Base-by-base conservation (phyloP, 2,329 filamentous ascomycete species). In the Graphilbum ipis-grandicollis region DNA sequence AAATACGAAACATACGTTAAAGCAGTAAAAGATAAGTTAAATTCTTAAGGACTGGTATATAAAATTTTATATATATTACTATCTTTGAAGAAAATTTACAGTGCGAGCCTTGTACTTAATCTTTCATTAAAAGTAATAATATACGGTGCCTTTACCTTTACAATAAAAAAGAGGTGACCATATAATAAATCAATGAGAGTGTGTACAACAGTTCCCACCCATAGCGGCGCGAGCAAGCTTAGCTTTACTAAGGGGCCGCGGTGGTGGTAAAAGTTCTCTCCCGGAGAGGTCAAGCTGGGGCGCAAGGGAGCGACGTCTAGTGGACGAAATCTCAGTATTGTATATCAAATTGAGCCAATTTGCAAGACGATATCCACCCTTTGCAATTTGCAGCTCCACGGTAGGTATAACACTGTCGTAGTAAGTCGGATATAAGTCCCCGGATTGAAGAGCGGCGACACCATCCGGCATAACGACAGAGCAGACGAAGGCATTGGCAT, bases 401-500 rank as follows among this genome's bases (percentile, higher is more conserved):
- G 58, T 56, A 9, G 52, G 53, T 37, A 52, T 49, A 14, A 57
- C 58, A 9, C 46, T 48, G 23, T 55, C 54, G 35, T 57, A 59
- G 44, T 62, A 62, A 10, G 45, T 44, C 10, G 56, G 56, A 37
- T 52, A 54, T 6, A 63, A 49, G 22, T 62, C 60, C 40, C 52
- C 48, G 19, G 47, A 47, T 44, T 61, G 47, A n/a, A 63, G 52
- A 14, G 52, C 52, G n/a, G 40, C 44, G 12, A 52, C 38, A 25
- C 59, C 59, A 37, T 54, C 47, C 35, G 49, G 50, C 41, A 62
- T 52, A 13, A 63, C 60, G 4, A 55, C 55, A n/a, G 54, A 48
- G 54, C 59, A 63, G 13, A 63, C 58, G 21, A 54, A 50, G 4
- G 55, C 52, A 40, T 63, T 63, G 36, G 54, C 52, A 39, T 63